A percentile compares a stretch with the other conserved stretches of the same genome.
Evolutionary conservation across 768 basidiomycete species (phyloP).

Genomic region (Tremella yokohamensis): DNA sequence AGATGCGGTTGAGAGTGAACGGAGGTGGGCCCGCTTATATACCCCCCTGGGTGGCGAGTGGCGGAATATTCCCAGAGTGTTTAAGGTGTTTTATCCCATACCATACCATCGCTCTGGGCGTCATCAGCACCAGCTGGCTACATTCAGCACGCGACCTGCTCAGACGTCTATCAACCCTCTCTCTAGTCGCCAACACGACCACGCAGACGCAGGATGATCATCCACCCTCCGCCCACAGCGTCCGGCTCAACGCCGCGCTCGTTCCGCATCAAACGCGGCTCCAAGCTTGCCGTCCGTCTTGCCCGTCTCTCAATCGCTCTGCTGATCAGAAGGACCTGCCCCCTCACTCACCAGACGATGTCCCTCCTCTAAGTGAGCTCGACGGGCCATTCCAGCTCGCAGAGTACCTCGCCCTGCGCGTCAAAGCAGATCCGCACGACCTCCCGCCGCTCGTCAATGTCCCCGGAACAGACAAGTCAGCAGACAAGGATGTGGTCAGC

Average conservation of each 20-base stretch:
- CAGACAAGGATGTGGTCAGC: slow-evolving; percentile 56
- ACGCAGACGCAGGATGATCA: slow-evolving; percentile 21
- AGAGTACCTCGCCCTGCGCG: slow-evolving; percentile 86
- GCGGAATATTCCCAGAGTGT: too few relatives aligned
- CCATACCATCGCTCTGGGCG: not conserved
- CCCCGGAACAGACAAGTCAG: slow-evolving; percentile 54
- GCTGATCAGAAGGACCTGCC: slow-evolving; percentile 24
- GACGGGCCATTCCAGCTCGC: slow-evolving; percentile 93
- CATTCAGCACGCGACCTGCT: too few relatives aligned
- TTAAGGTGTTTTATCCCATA: slow-evolving; percentile 8
- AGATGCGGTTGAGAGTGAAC: not conserved
- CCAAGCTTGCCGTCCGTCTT: slow-evolving; percentile 19
- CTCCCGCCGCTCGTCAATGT: slow-evolving; percentile 74
- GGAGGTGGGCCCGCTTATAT: not conserved
- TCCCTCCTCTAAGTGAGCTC: slow-evolving; percentile 51
- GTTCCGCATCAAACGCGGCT: slow-evolving; percentile 35
- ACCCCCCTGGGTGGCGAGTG: not conserved
- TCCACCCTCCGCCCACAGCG: slow-evolving; percentile 8
- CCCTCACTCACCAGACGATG: slow-evolving; percentile 6
- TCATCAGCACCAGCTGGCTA: not conserved
- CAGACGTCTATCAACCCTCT: not conserved
- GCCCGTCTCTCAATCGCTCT: not conserved
- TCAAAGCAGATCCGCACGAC: slow-evolving; percentile 81
- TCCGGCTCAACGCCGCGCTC: slow-evolving; percentile 1
- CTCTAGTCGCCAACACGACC: not conserved